These are phyloP conservation scores for Moesziomyces sp. DNA, from an alignment of 1,284 basidiomycete species.

Conservation along the genomic window DNA sequence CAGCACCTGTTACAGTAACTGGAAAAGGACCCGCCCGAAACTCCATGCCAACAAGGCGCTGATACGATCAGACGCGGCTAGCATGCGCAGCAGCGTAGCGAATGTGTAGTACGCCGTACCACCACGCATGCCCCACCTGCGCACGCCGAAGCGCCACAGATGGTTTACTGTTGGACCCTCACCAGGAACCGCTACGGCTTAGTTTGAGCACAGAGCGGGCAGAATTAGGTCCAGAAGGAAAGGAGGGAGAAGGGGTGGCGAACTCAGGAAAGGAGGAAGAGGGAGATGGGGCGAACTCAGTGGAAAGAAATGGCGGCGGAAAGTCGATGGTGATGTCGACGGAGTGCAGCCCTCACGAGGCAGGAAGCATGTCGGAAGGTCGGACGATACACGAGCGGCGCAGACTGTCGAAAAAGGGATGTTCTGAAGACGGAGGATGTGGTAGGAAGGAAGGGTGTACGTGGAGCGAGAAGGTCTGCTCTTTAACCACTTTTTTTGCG, in stretches of 20 bases:
- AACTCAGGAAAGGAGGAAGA: neutral
- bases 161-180: constrained; percentile 49
- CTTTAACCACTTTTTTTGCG: constrained; percentile 8
- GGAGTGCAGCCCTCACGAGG: too few species aligned
- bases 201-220: constrained; percentile 46
- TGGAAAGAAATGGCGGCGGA: neutral
- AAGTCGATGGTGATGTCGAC: too few species aligned
- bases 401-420: too few species aligned
- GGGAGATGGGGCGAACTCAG: neutral
- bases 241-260: neutral
- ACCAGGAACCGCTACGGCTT: constrained; percentile 56
- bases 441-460: too few species aligned
- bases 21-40: constrained; percentile 8
- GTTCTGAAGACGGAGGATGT: too few species aligned
- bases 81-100: constrained; percentile 35
- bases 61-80: constrained; percentile 27
- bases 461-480: neutral
- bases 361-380: too few species aligned
- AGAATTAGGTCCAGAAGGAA: constrained; percentile 46
- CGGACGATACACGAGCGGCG: too few species aligned
- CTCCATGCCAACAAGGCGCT: constrained; percentile 17
- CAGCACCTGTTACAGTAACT: constrained; percentile 50
- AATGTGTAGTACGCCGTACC: constrained; percentile 47
- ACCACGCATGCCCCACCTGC: constrained; percentile 24
- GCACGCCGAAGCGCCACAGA: neutral